phyloP scores from a whole-genome alignment of 768 basidiomycete species.

The Roridomyces roridus region DNA sequence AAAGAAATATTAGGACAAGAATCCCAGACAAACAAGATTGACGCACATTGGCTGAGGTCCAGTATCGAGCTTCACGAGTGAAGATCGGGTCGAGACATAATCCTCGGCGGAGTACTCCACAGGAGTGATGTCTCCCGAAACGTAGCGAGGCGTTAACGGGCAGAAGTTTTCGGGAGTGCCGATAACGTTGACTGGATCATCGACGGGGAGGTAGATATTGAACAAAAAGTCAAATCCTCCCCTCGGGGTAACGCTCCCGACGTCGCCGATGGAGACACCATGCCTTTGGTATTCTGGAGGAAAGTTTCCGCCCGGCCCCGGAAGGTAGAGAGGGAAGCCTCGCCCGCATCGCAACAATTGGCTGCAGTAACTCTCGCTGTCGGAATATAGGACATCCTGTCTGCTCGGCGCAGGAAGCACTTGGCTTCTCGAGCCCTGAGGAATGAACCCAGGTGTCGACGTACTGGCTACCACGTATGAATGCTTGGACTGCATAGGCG shows the following conservation, averaged over 20 bases:
- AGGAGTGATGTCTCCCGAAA: too few relatives aligned
- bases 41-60: too few relatives aligned
- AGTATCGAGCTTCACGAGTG: too few relatives aligned
- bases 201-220: too few relatives aligned
- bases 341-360: slow-evolving; percentile 10
- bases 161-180: slow-evolving; percentile 34
- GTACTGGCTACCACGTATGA: too few relatives aligned
- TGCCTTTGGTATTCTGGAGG: slow-evolving; percentile 24
- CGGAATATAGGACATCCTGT: not conserved
- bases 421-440: not conserved
- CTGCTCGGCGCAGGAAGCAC: too few relatives aligned
- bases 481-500: too few relatives aligned
- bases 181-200: slow-evolving; percentile 32
- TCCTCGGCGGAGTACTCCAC: too few relatives aligned
- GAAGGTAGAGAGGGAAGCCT: slow-evolving; percentile 38
- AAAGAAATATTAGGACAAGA: too few relatives aligned
- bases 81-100: too few relatives aligned
- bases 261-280: slow-evolving; percentile 38
- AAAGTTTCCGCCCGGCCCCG: slow-evolving; percentile 27
- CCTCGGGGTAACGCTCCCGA: slow-evolving; percentile 37
- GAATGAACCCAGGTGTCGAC: too few relatives aligned
- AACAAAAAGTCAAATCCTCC: slow-evolving; percentile 38
- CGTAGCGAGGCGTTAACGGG: not conserved
- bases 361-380: not conserved
- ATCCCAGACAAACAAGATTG: too few relatives aligned